Conservation (phyloP, 2,329 filamentous ascomycete species). For the Lachnellula hyalina region DNA sequence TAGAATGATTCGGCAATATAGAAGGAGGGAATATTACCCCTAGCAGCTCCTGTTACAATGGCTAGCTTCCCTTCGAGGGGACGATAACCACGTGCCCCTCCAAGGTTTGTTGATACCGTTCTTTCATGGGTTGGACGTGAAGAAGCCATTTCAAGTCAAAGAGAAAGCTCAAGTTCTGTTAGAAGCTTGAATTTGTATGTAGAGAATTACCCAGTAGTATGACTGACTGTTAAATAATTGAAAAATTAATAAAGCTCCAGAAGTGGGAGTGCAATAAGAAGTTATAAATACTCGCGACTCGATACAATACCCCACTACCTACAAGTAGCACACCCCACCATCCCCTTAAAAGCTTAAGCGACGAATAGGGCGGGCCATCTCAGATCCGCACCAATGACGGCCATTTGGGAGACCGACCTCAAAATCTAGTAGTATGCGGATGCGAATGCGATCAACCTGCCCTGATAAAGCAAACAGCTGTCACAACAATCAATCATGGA, state of each 20-base stretch:
- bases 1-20: not conserved
- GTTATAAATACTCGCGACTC: not conserved
- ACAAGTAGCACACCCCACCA: conserved; percentile 10
- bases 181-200: not conserved
- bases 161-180: not conserved
- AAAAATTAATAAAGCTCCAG: not conserved
- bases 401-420: not conserved
- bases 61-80: conserved; percentile 68
- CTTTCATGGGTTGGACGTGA: conserved; percentile 5
- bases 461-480: conserved; percentile 4
- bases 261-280: not conserved
- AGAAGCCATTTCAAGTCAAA: conserved; percentile 8
- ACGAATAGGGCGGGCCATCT: not conserved
- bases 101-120: conserved; percentile 13
- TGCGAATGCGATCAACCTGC: not conserved
- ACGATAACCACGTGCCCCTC: conserved; percentile 18
- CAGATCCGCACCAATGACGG: conserved; percentile 8
- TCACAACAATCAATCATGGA: conserved; percentile 60
- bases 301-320: no score
- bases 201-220: not conserved
- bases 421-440: not conserved
- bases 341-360: not conserved
- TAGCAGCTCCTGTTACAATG: conserved; percentile 72
- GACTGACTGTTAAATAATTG: not conserved
- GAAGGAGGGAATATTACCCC: conserved; percentile 48